Evolutionary conservation across 768 basidiomycete genomes (phyloP).

Genomic region (Rhodotorula toruloides): DNA sequence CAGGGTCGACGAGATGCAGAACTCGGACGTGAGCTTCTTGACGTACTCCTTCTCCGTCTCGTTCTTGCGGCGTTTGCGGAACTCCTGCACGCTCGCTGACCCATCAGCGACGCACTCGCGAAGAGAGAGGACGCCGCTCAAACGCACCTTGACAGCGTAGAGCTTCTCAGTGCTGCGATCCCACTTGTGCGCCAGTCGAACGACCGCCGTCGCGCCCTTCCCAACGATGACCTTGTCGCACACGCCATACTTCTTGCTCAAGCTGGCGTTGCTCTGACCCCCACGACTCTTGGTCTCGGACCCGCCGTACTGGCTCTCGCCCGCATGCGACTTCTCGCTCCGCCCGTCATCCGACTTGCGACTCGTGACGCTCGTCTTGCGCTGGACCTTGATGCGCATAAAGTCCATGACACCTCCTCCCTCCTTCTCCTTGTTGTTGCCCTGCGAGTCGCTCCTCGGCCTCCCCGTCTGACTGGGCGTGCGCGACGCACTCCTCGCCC

Average conservation of each 20-base stretch:
- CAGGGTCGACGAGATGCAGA: conserved; percentile 93
- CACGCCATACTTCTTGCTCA: conserved; percentile 89
- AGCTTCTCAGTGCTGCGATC: conserved; percentile 82
- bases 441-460: not conserved
- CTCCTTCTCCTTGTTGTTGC: conserved; percentile 3
- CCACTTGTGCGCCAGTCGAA: conserved; percentile 97
- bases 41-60: conserved; percentile 99
- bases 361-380: conserved; percentile 32
- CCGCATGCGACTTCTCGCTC: conserved; percentile 17
- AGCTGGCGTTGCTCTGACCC: conserved; percentile 55
- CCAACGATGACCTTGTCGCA: conserved; percentile 96
- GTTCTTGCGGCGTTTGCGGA: conserved; percentile 94
- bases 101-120: not conserved
- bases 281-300: conserved; percentile 53
- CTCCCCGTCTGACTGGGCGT: conserved; percentile 21
- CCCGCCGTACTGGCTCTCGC: conserved; percentile 27
- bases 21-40: conserved; percentile 98
- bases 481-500: not conserved
- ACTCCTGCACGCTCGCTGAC: conserved; percentile 60
- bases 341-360: conserved; percentile 31
- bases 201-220: conserved; percentile 96
- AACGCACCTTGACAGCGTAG: conserved; percentile 87
- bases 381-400: conserved; percentile 35
- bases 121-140: not conserved
- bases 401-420: conserved; percentile 33